A percentile compares a stretch with the other conserved stretches of the same genome.
phyloP scores from a whole-genome alignment of 306 rosid species.

The Prunus davidiana region DNA sequence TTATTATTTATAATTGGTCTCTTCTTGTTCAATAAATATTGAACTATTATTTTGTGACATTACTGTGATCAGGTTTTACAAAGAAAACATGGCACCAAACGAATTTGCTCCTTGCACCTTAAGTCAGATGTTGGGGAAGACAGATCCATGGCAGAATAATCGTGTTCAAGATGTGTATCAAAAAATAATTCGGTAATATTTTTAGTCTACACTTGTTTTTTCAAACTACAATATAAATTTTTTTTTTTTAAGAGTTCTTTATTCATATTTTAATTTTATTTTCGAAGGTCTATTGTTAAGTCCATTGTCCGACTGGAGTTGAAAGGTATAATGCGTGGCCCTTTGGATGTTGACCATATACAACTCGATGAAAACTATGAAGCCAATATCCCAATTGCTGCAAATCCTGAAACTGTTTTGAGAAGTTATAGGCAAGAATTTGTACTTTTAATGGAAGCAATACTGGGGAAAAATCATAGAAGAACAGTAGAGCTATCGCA shows the following conservation, averaged over 20 bases:
- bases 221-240: not conserved
- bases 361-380: not conserved
- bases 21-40: no score
- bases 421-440: not conserved
- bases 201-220: not conserved
- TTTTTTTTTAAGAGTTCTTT: not conserved
- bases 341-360: not conserved
- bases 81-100: not conserved
- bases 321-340: not conserved
- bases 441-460: not conserved
- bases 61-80: not conserved
- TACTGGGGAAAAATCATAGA: not conserved
- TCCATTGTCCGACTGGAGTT: not conserved
- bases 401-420: not conserved
- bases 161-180: not conserved
- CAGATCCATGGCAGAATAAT: not conserved
- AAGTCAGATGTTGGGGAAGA: not conserved
- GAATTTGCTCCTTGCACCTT: not conserved
- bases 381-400: not conserved
- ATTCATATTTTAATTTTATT: not conserved
- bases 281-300: not conserved
- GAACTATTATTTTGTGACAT: not conserved
- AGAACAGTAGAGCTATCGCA: not conserved
- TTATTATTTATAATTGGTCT: no score
- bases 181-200: not conserved